These are phyloP conservation scores for Chytriomyces sp. DNA, from an alignment of 192 early-diverging fungal genomes.

Conservation along the genomic window DNA sequence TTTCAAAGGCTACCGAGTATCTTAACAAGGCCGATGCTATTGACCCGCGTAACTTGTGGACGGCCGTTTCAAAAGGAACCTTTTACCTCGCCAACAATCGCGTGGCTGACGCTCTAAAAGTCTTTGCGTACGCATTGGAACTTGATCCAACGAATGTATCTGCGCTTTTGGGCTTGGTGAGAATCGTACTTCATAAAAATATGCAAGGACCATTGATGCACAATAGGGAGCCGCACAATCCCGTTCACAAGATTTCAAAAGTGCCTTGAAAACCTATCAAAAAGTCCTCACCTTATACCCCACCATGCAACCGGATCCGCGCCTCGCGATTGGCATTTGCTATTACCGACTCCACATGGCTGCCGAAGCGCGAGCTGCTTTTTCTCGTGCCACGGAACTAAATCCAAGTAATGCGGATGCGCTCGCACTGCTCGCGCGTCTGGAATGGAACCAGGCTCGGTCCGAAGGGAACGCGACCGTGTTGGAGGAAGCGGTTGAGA, in stretches of 20 bases:
- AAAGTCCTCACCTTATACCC: slow-evolving; percentile 66
- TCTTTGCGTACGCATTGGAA: slow-evolving; percentile 54
- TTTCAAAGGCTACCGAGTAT: slow-evolving; percentile 66
- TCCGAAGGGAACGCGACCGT: slow-evolving; percentile 29
- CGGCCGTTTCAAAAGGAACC: slow-evolving; percentile 73
- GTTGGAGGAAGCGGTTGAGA: slow-evolving; percentile 47
- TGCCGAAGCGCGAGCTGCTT: slow-evolving; percentile 69
- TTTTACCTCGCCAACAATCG: slow-evolving; percentile 57
- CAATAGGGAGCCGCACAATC: slow-evolving; percentile 69
- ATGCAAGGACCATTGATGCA: neutral
- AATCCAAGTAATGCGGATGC: slow-evolving; percentile 72
- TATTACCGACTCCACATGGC: slow-evolving; percentile 71
- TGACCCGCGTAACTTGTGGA: slow-evolving; percentile 65
- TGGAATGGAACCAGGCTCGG: slow-evolving; percentile 76
- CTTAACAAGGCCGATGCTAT: slow-evolving; percentile 78
- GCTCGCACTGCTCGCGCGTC: slow-evolving; percentile 69
- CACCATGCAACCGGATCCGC: slow-evolving; percentile 64
- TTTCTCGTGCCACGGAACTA: slow-evolving; percentile 68
- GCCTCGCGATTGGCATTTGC: slow-evolving; percentile 88
- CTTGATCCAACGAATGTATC: slow-evolving; percentile 47
- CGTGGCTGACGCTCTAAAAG: slow-evolving; percentile 55
- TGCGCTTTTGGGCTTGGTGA: slow-evolving; percentile 64
- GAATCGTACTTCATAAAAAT: neutral
- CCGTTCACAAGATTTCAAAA: slow-evolving; percentile 61
- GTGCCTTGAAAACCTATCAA: slow-evolving; percentile 78